Base-by-base conservation (phyloP, 2,329 filamentous ascomycete genomes). In the Dendryphion nanum region DNA sequence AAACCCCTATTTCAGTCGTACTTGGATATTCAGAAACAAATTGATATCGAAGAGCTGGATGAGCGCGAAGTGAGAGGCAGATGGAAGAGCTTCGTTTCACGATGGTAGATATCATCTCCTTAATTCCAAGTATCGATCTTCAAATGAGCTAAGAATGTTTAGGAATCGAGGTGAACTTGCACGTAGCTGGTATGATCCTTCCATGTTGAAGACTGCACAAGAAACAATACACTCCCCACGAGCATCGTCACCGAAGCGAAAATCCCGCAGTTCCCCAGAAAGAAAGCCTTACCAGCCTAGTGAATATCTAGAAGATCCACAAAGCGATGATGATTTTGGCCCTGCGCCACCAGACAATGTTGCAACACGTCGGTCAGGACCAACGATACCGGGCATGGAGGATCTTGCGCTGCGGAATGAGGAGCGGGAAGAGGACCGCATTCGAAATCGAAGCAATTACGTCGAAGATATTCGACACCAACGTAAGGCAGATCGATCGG, bases 141-240 rank as follows among this genome's bases (percentile, higher is more conserved):
- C n/a, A n/a, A n/a, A n/a, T n/a, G n/a, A n/a, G n/a, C 74, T 81
- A 63, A 81, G 70, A 64, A 65, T 51, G 51, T 51, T 55, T 63
- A 85, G 82, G 82, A 98, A 98, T 70, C 79, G 81, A 54, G 85
- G 83, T 59, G 87, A 91, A 68, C 73, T 97, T 47, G 85, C 86
- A 4, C 85, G 91, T 64, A 88, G 88, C 32, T 98, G 91, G 91
- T 98, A 97, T 67, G 88, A 94, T 58, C 86, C 89, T 6, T 78
- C 78, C 41, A 86, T 82, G 47, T 80, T 87, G 44, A 63, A 74
- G 46, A 75, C 69, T 39, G 77, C 75, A 14, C 67, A 73, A 44
- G 53, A 62, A 30, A 59, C 58, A 0, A 51, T 59, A 4, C 41
- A 55, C 18, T 40, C 49, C 3, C 57, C 55, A 34, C 37, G 33